phyloP scores from a whole-genome alignment of 768 basidiomycete genomes.

The Daedaleopsis sinensis region DNA sequence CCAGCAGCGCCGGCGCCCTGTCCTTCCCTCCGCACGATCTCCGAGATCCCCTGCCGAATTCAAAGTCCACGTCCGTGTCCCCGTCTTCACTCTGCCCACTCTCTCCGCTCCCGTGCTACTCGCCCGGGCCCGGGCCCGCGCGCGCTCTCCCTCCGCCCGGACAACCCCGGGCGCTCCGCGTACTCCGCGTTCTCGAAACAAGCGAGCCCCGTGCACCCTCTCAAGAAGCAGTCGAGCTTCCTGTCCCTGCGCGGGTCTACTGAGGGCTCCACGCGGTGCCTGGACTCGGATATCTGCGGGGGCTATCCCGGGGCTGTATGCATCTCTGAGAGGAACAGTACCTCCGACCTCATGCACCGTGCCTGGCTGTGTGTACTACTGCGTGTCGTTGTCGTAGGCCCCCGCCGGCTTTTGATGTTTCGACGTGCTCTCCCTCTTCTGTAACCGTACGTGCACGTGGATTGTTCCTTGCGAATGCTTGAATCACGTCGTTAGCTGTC shows the following conservation, averaged over 20 bases:
- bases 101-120: background rate
- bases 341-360: no score
- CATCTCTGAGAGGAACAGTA: no score
- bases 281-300: background rate
- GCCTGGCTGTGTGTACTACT: no score
- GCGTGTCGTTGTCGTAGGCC: no score
- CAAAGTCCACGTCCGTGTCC: background rate
- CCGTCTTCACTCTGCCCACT: background rate
- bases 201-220: background rate
- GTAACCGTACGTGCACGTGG: no score
- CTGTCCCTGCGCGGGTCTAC: slow-evolving; percentile 2
- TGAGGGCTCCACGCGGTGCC: background rate
- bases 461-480: no score
- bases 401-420: no score
- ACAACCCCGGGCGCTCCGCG: background rate
- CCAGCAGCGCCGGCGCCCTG: no score
- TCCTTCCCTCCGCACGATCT: background rate
- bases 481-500: no score
- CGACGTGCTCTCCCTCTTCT: no score
- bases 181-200: background rate
- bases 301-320: no score
- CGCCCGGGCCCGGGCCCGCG: background rate
- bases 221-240: slow-evolving; percentile 11
- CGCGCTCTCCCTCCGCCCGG: no score
- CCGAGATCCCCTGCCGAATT: background rate